phyloP scores from a whole-genome alignment of 2,329 filamentous ascomycete species.

The Xylariaceae sp. region DNA sequence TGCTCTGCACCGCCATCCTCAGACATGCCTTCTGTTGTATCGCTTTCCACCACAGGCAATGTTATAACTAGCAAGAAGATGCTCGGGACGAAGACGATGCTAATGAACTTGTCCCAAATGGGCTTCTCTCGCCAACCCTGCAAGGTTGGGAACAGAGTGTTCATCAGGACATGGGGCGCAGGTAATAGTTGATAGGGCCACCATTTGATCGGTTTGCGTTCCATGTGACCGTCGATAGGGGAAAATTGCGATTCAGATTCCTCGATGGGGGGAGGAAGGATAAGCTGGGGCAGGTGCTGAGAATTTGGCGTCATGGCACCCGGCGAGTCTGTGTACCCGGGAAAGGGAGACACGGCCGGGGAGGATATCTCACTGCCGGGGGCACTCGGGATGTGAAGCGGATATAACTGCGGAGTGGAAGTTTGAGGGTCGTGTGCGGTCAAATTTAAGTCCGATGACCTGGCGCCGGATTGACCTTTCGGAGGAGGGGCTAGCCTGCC shows the following conservation, averaged over 20 bases:
- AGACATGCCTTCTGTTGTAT: conserved; percentile 43
- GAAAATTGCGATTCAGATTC: conserved; percentile 37
- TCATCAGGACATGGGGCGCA: conserved; percentile 60
- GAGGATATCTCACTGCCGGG: conserved; percentile 38
- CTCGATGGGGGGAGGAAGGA: conserved; percentile 43
- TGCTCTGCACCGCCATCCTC: conserved; percentile 29
- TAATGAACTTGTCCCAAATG: conserved; percentile 77
- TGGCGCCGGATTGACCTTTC: conserved; percentile 8
- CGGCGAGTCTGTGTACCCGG: conserved; percentile 56
- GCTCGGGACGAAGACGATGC: conserved; percentile 76
- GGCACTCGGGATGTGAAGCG: conserved; percentile 41
- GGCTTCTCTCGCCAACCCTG: conserved; percentile 74
- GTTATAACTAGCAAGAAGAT: conserved; percentile 88
- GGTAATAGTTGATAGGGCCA: conserved; percentile 76
- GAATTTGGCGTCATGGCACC: conserved; percentile 33
- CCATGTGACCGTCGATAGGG: conserved; percentile 31
- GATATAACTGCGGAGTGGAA: conserved; percentile 23
- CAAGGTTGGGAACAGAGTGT: conserved; percentile 81
- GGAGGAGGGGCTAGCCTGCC: conserved; percentile 26
- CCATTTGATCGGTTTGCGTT: conserved; percentile 53
- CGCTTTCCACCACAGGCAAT: conserved; percentile 78
- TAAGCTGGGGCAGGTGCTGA: conserved; percentile 45
- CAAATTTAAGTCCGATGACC: conserved; percentile 11
- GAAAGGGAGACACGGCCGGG: conserved; percentile 55
- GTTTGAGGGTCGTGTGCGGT: conserved; percentile 6